A percentile compares a stretch with the other conserved stretches of the same genome.
Conservation (phyloP, 2,329 filamentous ascomycete genomes). For the Monosporascus sp. region DNA sequence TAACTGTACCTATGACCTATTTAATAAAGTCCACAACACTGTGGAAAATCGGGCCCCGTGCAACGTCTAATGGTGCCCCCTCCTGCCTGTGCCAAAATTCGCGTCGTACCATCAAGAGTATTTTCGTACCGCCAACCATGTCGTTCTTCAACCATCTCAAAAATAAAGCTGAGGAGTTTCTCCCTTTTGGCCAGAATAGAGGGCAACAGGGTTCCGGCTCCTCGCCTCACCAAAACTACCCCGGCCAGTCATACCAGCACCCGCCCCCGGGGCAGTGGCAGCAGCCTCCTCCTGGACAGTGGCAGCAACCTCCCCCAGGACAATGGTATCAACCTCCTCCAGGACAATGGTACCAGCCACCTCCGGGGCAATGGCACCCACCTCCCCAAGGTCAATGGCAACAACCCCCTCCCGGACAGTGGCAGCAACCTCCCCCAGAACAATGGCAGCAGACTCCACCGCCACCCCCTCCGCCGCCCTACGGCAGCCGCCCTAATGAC, state of each 20-base stretch:
- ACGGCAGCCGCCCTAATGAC: slow-evolving; percentile 9
- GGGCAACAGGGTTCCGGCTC: slow-evolving; percentile 12
- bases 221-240: slow-evolving; percentile 12
- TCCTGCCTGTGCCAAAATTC: no score
- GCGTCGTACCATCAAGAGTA: no score
- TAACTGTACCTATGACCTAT: no score
- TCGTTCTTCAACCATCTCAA: slow-evolving; percentile 32
- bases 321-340: slow-evolving; percentile 10
- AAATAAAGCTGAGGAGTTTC: slow-evolving; percentile 30
- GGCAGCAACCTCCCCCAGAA: slow-evolving; percentile 5
- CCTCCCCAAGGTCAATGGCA: slow-evolving; percentile 7
- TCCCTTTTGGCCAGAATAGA: slow-evolving; percentile 14
- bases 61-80: no score
- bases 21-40: no score
- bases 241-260: slow-evolving; percentile 14
- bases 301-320: slow-evolving; percentile 10
- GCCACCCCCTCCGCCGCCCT: slow-evolving; percentile 9
- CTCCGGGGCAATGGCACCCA: slow-evolving; percentile 9
- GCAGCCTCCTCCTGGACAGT: slow-evolving; percentile 8
- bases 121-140: slow-evolving; percentile 8
- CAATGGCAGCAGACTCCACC: slow-evolving; percentile 8
- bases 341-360: slow-evolving; percentile 9
- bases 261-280: slow-evolving; percentile 7
- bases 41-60: no score
- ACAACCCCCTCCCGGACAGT: slow-evolving; percentile 7